Conservation (phyloP, 2,329 filamentous ascomycete genomes). For the Xylaria sp. region DNA sequence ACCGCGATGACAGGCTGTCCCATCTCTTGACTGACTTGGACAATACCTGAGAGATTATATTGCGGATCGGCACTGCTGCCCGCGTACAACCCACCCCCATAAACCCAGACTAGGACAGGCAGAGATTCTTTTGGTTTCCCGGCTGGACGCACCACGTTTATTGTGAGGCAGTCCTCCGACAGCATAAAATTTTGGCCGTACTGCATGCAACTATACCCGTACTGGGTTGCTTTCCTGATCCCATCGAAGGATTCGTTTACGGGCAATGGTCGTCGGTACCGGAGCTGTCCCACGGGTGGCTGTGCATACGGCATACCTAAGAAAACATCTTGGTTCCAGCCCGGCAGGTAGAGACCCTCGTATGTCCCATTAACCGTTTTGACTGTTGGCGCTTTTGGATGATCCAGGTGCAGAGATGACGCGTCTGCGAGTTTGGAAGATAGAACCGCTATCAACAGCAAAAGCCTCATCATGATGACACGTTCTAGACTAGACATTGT, state of each 20-base stretch:
- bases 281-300: slow-evolving; percentile 50
- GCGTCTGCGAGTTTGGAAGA: neutral
- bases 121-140: slow-evolving; percentile 49
- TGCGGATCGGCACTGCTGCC: slow-evolving; percentile 63
- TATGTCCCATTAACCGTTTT: slow-evolving; percentile 51
- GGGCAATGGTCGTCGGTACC: slow-evolving; percentile 52
- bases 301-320: slow-evolving; percentile 55
- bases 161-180: slow-evolving; percentile 60
- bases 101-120: slow-evolving; percentile 66
- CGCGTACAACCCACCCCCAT: slow-evolving; percentile 63
- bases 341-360: slow-evolving; percentile 48
- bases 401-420: neutral
- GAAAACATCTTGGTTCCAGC: slow-evolving; percentile 55
- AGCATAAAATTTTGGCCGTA: slow-evolving; percentile 55
- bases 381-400: slow-evolving; percentile 30
- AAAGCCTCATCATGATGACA: slow-evolving; percentile 23
- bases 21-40: slow-evolving; percentile 62
- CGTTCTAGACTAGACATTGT: neutral
- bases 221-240: slow-evolving; percentile 53
- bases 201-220: slow-evolving; percentile 60
- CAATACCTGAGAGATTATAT: slow-evolving; percentile 72
- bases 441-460: neutral
- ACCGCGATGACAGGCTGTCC: slow-evolving; percentile 64
- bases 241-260: slow-evolving; percentile 54
- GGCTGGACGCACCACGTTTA: slow-evolving; percentile 56